Percentiles rank a stretch among this genome's conserved stretches.
Conservation (phyloP, 179 eudicot species). For the Dionaea muscipula region DNA sequence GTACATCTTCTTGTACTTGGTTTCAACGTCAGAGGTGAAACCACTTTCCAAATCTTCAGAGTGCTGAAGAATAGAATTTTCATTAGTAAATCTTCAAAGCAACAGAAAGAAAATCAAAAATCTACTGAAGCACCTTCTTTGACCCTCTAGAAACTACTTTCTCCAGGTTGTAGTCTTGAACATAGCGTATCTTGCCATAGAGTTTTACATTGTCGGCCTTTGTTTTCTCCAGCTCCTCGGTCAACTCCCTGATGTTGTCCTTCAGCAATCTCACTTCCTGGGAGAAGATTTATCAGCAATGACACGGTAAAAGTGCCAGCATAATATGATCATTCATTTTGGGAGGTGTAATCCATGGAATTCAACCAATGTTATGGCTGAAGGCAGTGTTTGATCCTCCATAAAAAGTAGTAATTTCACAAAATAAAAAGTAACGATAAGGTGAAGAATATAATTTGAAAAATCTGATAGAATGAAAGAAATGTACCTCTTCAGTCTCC, state of each 20-base stretch:
- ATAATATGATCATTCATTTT: conserved; percentile 2
- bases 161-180: conserved; percentile 89
- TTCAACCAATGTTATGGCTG: too few species aligned
- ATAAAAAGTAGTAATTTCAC: neutral
- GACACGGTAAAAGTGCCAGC: neutral
- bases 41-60: conserved; percentile 90
- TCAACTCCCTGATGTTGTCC: conserved; percentile 66
- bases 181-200: conserved; percentile 94
- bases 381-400: neutral
- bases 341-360: conserved; percentile 2
- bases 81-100: neutral
- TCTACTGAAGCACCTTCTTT: conserved; percentile 48
- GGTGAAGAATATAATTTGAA: neutral
- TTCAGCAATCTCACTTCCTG: conserved; percentile 83
- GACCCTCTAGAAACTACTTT: conserved; percentile 96
- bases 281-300: neutral
- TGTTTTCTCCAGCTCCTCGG: conserved; percentile 73
- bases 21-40: conserved; percentile 89
- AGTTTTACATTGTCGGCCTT: conserved; percentile 98
- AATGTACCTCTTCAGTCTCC: conserved; percentile 88
- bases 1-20: conserved; percentile 94
- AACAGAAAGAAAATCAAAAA: neutral
- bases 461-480: neutral
- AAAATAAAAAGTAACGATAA: neutral
- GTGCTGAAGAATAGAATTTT: conserved; percentile 33